Conservation (phyloP, 2,329 filamentous ascomycete genomes). For the Blastomyces parvus region DNA sequence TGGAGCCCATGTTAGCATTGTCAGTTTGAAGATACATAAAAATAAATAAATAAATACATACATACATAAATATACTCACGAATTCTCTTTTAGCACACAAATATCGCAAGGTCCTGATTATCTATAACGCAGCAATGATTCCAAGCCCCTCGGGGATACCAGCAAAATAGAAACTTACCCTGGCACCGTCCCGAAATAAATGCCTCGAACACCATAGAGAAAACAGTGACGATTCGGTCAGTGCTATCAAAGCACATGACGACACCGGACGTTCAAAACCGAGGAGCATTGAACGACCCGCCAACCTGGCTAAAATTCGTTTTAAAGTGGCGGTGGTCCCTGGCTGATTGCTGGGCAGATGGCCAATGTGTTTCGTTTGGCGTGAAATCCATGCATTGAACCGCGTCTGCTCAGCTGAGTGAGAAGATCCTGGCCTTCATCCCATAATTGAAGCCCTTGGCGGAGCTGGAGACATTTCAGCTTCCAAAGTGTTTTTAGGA, state of each 20-base stretch:
- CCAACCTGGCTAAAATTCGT: background rate
- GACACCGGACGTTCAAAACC: too few relatives aligned
- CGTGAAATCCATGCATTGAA: background rate
- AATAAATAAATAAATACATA: too few relatives aligned
- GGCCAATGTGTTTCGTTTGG: background rate
- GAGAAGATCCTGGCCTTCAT: background rate
- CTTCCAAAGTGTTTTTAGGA: background rate
- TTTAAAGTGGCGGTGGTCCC: background rate
- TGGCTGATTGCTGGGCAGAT: background rate
- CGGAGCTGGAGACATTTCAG: background rate
- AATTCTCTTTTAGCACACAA: background rate
- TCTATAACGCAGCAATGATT: background rate
- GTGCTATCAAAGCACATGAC: background rate
- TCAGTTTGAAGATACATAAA: background rate
- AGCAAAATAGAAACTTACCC: background rate
- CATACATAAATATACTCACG: background rate
- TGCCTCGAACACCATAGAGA: background rate
- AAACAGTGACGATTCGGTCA: background rate
- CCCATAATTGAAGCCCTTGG: background rate
- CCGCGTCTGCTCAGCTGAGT: background rate
- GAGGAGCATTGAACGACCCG: background rate
- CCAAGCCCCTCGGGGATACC: background rate
- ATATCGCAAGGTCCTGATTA: background rate
- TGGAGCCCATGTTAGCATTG: background rate
- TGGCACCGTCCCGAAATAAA: background rate